phyloP scores from a whole-genome alignment of 2,329 filamentous ascomycete species.

The Alternaria infectoria region DNA sequence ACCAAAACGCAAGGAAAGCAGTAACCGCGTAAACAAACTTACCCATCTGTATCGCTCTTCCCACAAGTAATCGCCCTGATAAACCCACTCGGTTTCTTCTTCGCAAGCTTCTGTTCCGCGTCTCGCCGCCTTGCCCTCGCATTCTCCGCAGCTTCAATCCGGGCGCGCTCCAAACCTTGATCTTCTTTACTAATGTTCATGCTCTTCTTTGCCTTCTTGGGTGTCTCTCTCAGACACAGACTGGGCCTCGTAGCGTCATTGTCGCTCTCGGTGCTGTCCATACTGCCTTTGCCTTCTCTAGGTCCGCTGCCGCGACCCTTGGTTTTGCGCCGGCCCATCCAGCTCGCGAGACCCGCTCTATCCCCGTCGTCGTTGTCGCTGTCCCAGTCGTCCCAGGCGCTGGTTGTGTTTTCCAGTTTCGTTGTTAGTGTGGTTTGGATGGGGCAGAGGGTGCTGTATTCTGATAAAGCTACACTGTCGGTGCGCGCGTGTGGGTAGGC shows the following conservation, averaged over 20 bases:
- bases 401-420: conserved; percentile 36
- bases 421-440: conserved; percentile 23
- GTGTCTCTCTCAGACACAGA: not conserved
- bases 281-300: conserved; percentile 20
- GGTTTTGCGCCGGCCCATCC: conserved; percentile 22
- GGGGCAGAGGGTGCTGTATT: conserved; percentile 33
- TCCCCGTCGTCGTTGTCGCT: conserved; percentile 40
- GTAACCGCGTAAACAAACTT: not conserved
- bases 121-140: conserved; percentile 6
- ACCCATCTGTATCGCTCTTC: conserved; percentile 15
- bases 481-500: conserved; percentile 27
- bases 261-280: conserved; percentile 19
- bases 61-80: conserved; percentile 45
- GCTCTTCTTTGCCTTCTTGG: not conserved
- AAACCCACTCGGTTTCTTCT: conserved; percentile 34
- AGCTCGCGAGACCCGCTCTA: conserved; percentile 36
- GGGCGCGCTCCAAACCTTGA: not conserved
- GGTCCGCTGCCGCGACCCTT: conserved; percentile 2
- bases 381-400: conserved; percentile 48
- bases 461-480: conserved; percentile 36
- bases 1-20: not conserved
- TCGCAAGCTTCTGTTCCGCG: conserved; percentile 2
- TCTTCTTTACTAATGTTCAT: conserved; percentile 13
- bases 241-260: conserved; percentile 4
- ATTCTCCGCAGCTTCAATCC: conserved; percentile 2